These are phyloP conservation scores for Ochromonas danica DNA, from an alignment of 108 stramenopile species.

Conservation along the genomic window DNA sequence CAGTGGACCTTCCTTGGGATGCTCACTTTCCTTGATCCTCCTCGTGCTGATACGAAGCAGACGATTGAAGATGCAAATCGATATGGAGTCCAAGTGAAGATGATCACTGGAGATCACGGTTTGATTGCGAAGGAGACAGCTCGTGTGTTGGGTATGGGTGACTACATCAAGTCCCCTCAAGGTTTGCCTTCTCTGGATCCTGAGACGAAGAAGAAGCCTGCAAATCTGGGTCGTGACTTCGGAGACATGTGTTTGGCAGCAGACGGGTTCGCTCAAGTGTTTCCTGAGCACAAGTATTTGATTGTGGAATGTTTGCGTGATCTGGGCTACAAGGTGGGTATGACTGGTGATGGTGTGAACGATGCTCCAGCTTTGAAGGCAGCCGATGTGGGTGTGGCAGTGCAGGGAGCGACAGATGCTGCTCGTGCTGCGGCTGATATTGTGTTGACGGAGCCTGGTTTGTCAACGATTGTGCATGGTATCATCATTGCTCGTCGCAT, in stretches of 20 bases:
- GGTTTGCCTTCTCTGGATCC: not conserved
- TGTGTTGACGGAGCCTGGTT: conserved; percentile 61
- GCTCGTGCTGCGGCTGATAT: conserved; percentile 70
- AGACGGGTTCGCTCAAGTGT: conserved; percentile 65
- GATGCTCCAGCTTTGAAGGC: conserved; percentile 72
- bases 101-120: conserved; percentile 80
- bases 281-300: conserved; percentile 75
- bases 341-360: conserved; percentile 75
- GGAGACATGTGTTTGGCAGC: conserved; percentile 57
- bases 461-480: conserved; percentile 61
- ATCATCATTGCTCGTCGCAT: conserved; percentile 44
- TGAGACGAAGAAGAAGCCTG: conserved; percentile 16
- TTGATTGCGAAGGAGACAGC: conserved; percentile 72
- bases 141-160: conserved; percentile 61
- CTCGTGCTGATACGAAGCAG: conserved; percentile 70
- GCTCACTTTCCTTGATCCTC: conserved; percentile 75
- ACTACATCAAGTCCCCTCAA: not conserved
- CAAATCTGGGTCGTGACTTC: conserved; percentile 43
- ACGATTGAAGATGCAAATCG: conserved; percentile 61
- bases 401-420: conserved; percentile 70
- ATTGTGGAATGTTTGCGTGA: conserved; percentile 62
- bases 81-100: conserved; percentile 70
- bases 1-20: conserved; percentile 68
- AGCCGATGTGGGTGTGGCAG: conserved; percentile 72
- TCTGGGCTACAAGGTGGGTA: conserved; percentile 53